Conservation (phyloP, 75 land plant species). For the Isoetes taiwanensis region DNA sequence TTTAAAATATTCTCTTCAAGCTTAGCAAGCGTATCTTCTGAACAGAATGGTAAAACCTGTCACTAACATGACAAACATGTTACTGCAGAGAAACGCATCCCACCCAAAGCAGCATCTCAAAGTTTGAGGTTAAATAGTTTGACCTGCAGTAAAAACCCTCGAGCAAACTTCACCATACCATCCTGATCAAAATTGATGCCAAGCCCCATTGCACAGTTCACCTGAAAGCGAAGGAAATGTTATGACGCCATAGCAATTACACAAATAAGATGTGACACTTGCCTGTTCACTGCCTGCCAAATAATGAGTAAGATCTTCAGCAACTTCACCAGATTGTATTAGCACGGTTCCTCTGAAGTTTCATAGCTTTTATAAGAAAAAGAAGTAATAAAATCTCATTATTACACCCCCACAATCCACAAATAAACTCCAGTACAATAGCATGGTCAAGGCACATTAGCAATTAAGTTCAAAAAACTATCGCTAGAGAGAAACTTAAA, state of each 20-base stretch:
- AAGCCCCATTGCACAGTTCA: constrained; percentile 28
- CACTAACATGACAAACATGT: not conserved
- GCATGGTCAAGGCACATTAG: no score
- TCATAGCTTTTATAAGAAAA: not conserved
- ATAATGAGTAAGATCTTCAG: constrained; percentile 36
- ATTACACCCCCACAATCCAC: no score
- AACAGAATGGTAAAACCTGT: constrained; percentile 35
- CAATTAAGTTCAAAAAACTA: no score
- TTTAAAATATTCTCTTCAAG: constrained; percentile 28
- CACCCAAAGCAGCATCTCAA: not conserved
- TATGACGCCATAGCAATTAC: not conserved
- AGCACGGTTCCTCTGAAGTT: constrained; percentile 22
- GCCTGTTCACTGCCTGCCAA: constrained; percentile 41
- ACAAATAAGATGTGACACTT: not conserved
- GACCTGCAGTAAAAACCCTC: constrained; percentile 38
- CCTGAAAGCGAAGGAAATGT: constrained; percentile 7
- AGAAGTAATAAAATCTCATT: no score
- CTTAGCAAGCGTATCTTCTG: constrained; percentile 26
- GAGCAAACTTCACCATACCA: constrained; percentile 17
- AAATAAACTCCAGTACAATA: no score
- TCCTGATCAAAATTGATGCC: constrained; percentile 21
- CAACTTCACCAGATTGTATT: constrained; percentile 34
- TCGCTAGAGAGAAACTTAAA: no score
- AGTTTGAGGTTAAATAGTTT: not conserved
- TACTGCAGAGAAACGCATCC: not conserved